phyloP scores from a whole-genome alignment of 345 rosid species.

The Arabis alpina region DNA sequence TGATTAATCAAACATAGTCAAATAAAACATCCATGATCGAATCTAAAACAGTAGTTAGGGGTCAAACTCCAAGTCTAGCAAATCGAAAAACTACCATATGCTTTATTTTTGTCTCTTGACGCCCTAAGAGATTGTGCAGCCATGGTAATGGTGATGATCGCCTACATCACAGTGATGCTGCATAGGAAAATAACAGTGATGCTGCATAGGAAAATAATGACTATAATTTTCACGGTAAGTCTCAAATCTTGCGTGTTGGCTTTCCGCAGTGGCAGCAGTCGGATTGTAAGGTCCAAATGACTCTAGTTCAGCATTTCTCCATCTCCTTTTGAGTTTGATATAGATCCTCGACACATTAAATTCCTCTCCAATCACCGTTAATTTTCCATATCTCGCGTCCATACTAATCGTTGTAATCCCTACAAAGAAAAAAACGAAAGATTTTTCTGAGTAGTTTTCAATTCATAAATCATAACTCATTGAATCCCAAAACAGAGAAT shows the following conservation, averaged over 20 bases:
- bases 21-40: neutral
- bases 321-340: conserved; percentile 48
- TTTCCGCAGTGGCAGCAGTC: conserved; percentile 29
- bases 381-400: conserved; percentile 57
- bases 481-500: neutral
- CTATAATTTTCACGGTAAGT: neutral
- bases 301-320: conserved; percentile 44
- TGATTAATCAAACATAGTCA: too few species aligned
- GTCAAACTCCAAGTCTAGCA: neutral
- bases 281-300: conserved; percentile 48
- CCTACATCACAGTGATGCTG: neutral
- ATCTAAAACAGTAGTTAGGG: neutral
- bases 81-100: neutral
- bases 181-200: neutral
- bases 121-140: conserved; percentile 12
- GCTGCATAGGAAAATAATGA: neutral
- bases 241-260: neutral
- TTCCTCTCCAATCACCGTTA: conserved; percentile 62
- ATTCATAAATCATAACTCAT: neutral
- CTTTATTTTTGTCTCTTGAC: neutral
- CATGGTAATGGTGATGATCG: conserved; percentile 5
- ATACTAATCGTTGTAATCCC: conserved; percentile 45
- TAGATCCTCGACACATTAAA: conserved; percentile 52
- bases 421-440: neutral
- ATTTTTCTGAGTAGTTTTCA: neutral